A percentile compares a stretch with the other conserved stretches of the same genome.
phyloP scores from a whole-genome alignment of 305 asterid genomes.

The Plantago lanceolata region DNA sequence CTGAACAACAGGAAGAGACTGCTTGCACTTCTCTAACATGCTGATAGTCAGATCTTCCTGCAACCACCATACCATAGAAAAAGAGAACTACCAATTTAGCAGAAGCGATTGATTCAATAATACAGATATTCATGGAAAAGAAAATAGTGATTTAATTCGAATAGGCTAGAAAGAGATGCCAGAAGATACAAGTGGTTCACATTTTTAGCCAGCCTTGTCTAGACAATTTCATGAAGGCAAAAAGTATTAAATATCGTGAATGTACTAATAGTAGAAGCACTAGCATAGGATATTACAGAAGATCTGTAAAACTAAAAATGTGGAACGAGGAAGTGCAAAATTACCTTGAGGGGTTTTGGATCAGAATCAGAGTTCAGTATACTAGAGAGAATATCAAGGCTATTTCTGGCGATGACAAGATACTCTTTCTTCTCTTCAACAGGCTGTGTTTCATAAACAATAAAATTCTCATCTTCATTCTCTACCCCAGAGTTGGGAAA shows the following conservation, averaged over 20 bases:
- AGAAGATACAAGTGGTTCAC: too few relatives aligned
- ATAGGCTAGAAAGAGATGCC: too few relatives aligned
- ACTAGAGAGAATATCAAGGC: conserved; percentile 78
- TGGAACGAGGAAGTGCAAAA: conserved; percentile 11
- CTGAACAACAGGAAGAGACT: conserved; percentile 58
- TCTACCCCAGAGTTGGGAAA: conserved; percentile 41
- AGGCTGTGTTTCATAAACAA: conserved; percentile 44
- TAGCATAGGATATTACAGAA: too few relatives aligned
- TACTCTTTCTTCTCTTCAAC: conserved; percentile 65
- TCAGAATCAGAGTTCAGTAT: conserved; percentile 68
- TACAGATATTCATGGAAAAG: not conserved
- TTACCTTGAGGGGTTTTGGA: conserved; percentile 65
- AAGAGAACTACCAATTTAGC: not conserved
- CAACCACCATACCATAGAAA: conserved; percentile 5
- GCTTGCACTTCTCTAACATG: conserved; percentile 75
- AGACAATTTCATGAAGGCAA: too few relatives aligned
- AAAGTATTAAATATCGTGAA: too few relatives aligned
- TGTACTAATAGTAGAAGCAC: too few relatives aligned
- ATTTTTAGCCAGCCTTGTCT: too few relatives aligned
- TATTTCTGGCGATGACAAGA: conserved; percentile 69
- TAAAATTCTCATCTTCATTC: conserved; percentile 34
- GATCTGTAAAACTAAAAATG: not conserved
- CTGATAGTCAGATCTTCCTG: conserved; percentile 75
- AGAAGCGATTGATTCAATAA: not conserved
- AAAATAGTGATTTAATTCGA: too few relatives aligned